Evolutionary conservation across 495 filamentous ascomycete species (phyloP), one percentile per base, ranked within the genome.

Genomic region (Rhypophila decipiens): DNA sequence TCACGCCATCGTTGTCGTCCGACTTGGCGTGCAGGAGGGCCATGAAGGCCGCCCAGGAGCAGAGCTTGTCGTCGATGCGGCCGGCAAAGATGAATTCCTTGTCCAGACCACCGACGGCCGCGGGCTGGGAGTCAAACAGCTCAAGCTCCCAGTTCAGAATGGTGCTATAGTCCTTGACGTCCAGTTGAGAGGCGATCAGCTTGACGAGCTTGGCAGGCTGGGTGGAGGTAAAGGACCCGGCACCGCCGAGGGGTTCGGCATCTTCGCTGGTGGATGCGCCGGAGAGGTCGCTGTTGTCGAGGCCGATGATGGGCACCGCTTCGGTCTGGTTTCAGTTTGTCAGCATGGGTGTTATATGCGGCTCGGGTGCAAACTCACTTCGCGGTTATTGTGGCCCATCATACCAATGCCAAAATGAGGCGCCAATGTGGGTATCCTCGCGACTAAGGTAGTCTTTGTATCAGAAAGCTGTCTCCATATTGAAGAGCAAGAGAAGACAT

Each of bases 81-180:
- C 89, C 88, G 38, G 87, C 93, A 53, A 91, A 96, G 63, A 98
- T 91, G 68, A 98, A 81, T 53, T 96, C 93, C 61, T 88, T 89
- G 55, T 93, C 87, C 34, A 98, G 58, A 11, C 93, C 93, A 50
- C 89, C 88, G 19, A 90, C 71, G 23, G 81, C 78, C 13, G 88
- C 91, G 7, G 90, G 88, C 60, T 96, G 89, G 7, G 77, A 83
- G 65, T 98, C 93, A 60, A 83, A 98, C 24, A 98, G 83, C 65
- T 98, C 93, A n/a, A 96, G 79, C 57, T 98, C 93, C 93, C 93
- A 98, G 65, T 88, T 91, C 21, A 96, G 68, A 49, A 98, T 96
- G 44, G 71, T 78, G 64, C 68, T 69, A 67, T 73, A 73, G 57
- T 89, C 80, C 11, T 72, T 69, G 51, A 95, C 80, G 4, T 73